These are phyloP conservation scores for Yamadazyma nakazawae DNA, from an alignment of 805 yeast species.

Conservation along the genomic window DNA sequence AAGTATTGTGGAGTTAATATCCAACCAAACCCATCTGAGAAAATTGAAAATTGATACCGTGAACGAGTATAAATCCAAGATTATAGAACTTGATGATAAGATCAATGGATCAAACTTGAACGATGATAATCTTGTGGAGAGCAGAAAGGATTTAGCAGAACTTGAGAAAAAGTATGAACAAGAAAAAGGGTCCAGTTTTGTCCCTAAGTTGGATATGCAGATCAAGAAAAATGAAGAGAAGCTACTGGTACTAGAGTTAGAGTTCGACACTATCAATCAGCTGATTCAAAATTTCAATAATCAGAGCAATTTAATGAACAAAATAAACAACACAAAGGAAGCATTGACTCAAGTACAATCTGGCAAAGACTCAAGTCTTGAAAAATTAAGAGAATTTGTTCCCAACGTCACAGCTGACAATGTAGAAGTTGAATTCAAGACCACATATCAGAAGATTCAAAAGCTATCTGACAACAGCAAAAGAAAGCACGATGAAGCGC, in stretches of 20 bases:
- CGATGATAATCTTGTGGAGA: conserved; percentile 41
- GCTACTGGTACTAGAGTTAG: conserved; percentile 24
- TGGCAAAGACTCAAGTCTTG: background rate
- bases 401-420: background rate
- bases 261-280: conserved; percentile 9
- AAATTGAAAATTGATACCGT: conserved; percentile 2
- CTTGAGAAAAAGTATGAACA: conserved; percentile 33
- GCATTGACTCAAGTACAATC: conserved; percentile 6
- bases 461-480: background rate
- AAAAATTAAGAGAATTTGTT: background rate
- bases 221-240: conserved; percentile 11
- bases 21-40: conserved; percentile 10
- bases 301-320: conserved; percentile 10
- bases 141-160: conserved; percentile 38
- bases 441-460: background rate
- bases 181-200: conserved; percentile 4
- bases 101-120: conserved; percentile 37
- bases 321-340: conserved; percentile 16
- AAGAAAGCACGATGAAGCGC: background rate
- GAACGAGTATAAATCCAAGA: conserved; percentile 6
- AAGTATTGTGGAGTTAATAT: conserved; percentile 5
- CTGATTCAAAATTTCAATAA: conserved; percentile 9
- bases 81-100: conserved; percentile 6
- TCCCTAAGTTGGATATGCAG: conserved; percentile 5
- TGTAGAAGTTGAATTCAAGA: conserved; percentile 3